Evolutionary conservation across 345 rosid species (phyloP), one percentile per base, ranked within the genome.

Genomic region (Citrus trifoliata): DNA sequence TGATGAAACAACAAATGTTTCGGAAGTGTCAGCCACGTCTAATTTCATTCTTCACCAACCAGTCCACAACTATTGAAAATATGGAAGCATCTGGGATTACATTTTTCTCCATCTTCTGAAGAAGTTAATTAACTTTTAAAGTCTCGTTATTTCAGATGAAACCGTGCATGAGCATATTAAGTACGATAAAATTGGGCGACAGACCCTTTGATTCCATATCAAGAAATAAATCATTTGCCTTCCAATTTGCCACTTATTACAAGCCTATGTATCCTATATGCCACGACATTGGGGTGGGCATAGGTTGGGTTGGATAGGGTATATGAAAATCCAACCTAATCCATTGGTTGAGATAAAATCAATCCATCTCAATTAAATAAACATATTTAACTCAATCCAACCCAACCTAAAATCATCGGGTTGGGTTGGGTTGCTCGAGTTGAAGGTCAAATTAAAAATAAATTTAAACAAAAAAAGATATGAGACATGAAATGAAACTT

Each of bases 361-460:
- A 42, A 12, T 1, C 0, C 0, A 42, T 10, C 4, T 42, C 16
- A 12, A 42, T 42, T 35, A 35, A 35, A 35, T 35, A 35, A 35
- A 35, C 1, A 5, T 35, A 35, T 35, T 42, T 42, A 12, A 42
- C 2, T 3, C 16, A 42, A 42, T 42, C 0, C 13, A 40, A 40
- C 1, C 4, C 3, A 40, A 40, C 0, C 1, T 12, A 2, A 42
- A 42, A 42, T 42, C 0, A 42, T 42, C 0, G 0, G 0, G 16
- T 42, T 12, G 1, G 1, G 4, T 10, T 10, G 46, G 0, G 3
- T 40, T 40, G 13, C 10, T 2, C 13, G 3, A 2, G 13, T 40
- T 40, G 1, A 40, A 40, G 0, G 13, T 40, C 13, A 10, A 40
- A 40, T 10, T 4, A 40, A 40, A 40, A 10, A 10, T 40, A 40